Base-by-base conservation (phyloP, 2,329 filamentous ascomycete species). In the Penicillium sp. region DNA sequence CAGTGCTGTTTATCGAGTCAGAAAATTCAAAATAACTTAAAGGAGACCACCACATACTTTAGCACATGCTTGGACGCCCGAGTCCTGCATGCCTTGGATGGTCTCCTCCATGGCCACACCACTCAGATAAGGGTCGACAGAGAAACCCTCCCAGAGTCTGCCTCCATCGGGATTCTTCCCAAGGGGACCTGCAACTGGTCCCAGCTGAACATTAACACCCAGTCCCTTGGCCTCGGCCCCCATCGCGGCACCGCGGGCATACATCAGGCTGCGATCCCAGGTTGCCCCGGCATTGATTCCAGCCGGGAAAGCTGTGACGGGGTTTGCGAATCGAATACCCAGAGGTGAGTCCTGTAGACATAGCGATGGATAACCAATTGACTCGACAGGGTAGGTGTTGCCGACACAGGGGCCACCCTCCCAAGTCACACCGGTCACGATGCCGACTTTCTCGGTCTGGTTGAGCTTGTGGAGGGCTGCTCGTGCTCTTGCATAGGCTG, bases 191-290 rank as follows among this genome's bases (percentile, higher is more conserved):
- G 74, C 52, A 1, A 58, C 69, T 11, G 66, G 66, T 4, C 70
- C 72, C 5, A 75, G 56, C 44, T 65, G 66, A 6, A 75, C 69
- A 32, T 69, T 62, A 3, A 65, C 51, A 3, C 64, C 63, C 10
- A 62, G 55, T 6, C 53, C 55, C 24, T 60, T 62, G 6, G 62
- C 53, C 51, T 84, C 80, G 3, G 69, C 69, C 0, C 76, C 80
- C 71, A 84, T 78, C 36, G 74, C 73, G 3, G 69, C 63, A 0
- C 70, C 80, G 10, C 79, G 65, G 32, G 73, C 64, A 40, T 79
- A 76, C 0, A 78, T 75, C 47, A 82, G 60, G 7, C 73, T 72
- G 40, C 66, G 69, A 49, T 82, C 77, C 80, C 80, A 83, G 1
- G 68, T 63, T 10, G 71, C 69, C 9, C 70, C 72, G 6, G 69